These are phyloP conservation scores for Ilyonectria robusta DNA, from an alignment of 2,329 filamentous ascomycete genomes.

Conservation along the genomic window DNA sequence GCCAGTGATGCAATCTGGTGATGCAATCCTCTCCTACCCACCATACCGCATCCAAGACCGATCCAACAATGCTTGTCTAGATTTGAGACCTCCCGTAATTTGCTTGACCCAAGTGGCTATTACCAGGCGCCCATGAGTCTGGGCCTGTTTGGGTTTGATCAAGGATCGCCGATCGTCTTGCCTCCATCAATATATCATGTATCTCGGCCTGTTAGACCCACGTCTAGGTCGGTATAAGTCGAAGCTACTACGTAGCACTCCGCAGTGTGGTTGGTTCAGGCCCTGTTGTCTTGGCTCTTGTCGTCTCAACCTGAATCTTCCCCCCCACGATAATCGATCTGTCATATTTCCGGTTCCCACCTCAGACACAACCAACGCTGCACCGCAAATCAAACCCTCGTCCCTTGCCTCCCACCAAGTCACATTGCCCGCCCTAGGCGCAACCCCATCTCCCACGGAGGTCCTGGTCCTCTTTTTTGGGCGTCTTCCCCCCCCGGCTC, in stretches of 20 bases:
- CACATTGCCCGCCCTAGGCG: slow-evolving; percentile 17
- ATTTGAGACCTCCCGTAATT: background rate
- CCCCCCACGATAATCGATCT: slow-evolving; percentile 24
- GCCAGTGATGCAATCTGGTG: slow-evolving; percentile 4
- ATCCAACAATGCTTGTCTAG: slow-evolving; percentile 24
- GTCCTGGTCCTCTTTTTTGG: slow-evolving; percentile 9
- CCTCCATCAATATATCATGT: background rate
- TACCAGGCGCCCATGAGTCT: slow-evolving; percentile 4
- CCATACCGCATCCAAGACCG: slow-evolving; percentile 1
- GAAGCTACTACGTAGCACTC: background rate
- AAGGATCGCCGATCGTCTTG: background rate
- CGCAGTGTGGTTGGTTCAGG: background rate
- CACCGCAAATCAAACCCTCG: slow-evolving; percentile 27
- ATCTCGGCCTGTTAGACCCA: slow-evolving; percentile 8
- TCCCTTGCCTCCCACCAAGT: slow-evolving; percentile 1
- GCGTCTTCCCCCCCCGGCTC: background rate
- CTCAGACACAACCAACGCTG: slow-evolving; percentile 15
- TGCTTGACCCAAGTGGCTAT: slow-evolving; percentile 6
- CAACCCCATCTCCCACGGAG: slow-evolving; percentile 12
- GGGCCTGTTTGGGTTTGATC: background rate
- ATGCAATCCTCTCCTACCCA: slow-evolving; percentile 4
- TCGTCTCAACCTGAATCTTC: slow-evolving; percentile 13
- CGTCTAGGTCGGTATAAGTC: slow-evolving; percentile 9
- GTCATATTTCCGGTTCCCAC: slow-evolving; percentile 16
- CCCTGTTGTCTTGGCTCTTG: slow-evolving; percentile 1